Evolutionary conservation across 2,329 filamentous ascomycete species (phyloP).

Genomic region (Fusarium cicatricum): DNA sequence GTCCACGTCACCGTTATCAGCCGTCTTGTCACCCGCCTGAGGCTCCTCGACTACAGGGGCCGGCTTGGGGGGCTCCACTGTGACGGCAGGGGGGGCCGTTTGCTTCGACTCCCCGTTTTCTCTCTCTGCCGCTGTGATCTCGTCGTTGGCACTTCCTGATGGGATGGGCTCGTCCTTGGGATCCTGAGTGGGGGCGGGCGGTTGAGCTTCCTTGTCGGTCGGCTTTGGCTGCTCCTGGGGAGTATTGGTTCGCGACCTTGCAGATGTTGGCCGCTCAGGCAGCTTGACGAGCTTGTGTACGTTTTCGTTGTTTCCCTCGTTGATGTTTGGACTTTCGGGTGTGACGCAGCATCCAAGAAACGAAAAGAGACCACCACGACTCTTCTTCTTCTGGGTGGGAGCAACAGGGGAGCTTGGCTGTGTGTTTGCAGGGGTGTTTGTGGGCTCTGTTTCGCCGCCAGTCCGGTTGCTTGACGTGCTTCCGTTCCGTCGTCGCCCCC

Average conservation of each 20-base stretch:
- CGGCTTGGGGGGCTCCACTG: conserved; percentile 54
- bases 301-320: conserved; percentile 62
- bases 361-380: conserved; percentile 62
- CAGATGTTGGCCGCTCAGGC: conserved; percentile 62
- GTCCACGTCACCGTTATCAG: conserved; percentile 68
- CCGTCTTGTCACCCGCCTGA: conserved; percentile 45
- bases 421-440: conserved; percentile 58
- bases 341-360: conserved; percentile 74
- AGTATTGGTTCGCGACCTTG: conserved; percentile 62
- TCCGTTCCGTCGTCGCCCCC: conserved; percentile 69
- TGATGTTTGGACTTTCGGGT: conserved; percentile 64
- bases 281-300: conserved; percentile 67
- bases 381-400: conserved; percentile 62
- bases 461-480: conserved; percentile 73
- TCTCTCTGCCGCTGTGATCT: conserved; percentile 52
- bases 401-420: conserved; percentile 61
- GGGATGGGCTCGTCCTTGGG: conserved; percentile 56
- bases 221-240: conserved; percentile 58
- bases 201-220: conserved; percentile 60
- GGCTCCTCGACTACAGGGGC: conserved; percentile 37
- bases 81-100: conserved; percentile 47
- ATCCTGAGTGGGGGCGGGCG: conserved; percentile 47
- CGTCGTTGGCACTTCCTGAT: conserved; percentile 57
- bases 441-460: conserved; percentile 61
- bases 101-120: conserved; percentile 60